phyloP scores from a whole-genome alignment of 176 grass and related monocot genomes.

The Avena atlantica region DNA sequence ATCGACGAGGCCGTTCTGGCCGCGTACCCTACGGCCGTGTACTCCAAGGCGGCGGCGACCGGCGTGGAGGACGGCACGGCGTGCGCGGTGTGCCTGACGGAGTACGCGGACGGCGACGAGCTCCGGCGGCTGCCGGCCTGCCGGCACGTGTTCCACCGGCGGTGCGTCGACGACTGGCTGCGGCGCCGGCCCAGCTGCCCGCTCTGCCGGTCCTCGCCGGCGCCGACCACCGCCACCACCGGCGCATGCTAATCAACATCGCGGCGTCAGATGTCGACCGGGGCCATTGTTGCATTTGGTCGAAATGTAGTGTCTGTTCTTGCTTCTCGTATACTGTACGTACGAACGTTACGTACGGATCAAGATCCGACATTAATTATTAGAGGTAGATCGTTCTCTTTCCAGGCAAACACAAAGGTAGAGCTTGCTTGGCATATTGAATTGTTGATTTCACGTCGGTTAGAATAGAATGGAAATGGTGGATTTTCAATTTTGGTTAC shows the following conservation, averaged over 20 bases:
- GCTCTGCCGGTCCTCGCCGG: background rate
- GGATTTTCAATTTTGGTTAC: too few relatives aligned
- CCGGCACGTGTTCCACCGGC: background rate
- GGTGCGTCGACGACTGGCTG: background rate
- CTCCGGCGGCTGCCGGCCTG: slow-evolving; percentile 9
- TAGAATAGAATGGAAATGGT: too few relatives aligned
- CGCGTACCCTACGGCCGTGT: slow-evolving; percentile 41
- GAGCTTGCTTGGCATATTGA: background rate
- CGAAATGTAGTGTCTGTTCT: background rate
- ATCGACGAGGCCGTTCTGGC: slow-evolving; percentile 46
- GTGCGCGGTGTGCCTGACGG: slow-evolving; percentile 8
- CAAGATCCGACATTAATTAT: too few relatives aligned
- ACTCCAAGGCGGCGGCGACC: background rate
- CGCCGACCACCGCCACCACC: background rate
- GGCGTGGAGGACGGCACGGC: background rate
- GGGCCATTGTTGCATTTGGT: background rate
- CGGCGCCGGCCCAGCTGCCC: background rate
- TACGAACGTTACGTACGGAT: background rate
- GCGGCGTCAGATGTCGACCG: background rate
- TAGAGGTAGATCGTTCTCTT: background rate
- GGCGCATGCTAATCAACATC: background rate
- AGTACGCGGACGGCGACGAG: slow-evolving; percentile 9
- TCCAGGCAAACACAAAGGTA: background rate
- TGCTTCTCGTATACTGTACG: background rate
- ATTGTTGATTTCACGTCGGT: too few relatives aligned